Conservation (phyloP, 116 monocot species). For the Zostera marina region DNA sequence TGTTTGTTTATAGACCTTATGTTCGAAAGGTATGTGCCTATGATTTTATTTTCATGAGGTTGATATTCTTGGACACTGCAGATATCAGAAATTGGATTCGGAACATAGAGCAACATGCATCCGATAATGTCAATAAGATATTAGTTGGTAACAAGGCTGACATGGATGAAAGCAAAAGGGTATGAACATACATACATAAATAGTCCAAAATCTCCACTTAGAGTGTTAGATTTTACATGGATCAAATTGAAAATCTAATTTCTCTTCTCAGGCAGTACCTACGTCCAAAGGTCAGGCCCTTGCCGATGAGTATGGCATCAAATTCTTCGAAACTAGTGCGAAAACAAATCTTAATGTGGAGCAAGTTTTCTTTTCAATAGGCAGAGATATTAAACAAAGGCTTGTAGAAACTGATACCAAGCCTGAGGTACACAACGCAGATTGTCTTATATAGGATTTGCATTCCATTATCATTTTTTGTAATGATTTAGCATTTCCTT, state of each 20-base stretch:
- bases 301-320: conserved; percentile 85
- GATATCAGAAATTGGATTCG: conserved; percentile 62
- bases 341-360: conserved; percentile 64
- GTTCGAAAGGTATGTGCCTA: not conserved
- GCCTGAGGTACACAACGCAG: conserved; percentile 22
- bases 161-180: conserved; percentile 68
- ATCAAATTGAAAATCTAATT: not conserved
- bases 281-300: conserved; percentile 75
- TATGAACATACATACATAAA: conserved; percentile 2
- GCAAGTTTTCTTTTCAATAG: conserved; percentile 60
- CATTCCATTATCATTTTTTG: not conserved
- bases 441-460: not conserved
- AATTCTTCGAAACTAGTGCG: conserved; percentile 80
- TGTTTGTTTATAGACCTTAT: not conserved
- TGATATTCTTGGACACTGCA: conserved; percentile 4
- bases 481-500: not conserved
- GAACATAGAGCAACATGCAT: conserved; percentile 59
- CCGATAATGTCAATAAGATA: conserved; percentile 65
- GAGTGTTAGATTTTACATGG: not conserved
- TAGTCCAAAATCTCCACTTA: not conserved
- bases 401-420: conserved; percentile 36
- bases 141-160: conserved; percentile 72
- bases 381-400: conserved; percentile 62
- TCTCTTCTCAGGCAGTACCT: conserved; percentile 39
- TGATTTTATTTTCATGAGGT: not conserved